Conservation (phyloP, 257 asterid genomes). For the Parsonsia alboflavescens region DNA sequence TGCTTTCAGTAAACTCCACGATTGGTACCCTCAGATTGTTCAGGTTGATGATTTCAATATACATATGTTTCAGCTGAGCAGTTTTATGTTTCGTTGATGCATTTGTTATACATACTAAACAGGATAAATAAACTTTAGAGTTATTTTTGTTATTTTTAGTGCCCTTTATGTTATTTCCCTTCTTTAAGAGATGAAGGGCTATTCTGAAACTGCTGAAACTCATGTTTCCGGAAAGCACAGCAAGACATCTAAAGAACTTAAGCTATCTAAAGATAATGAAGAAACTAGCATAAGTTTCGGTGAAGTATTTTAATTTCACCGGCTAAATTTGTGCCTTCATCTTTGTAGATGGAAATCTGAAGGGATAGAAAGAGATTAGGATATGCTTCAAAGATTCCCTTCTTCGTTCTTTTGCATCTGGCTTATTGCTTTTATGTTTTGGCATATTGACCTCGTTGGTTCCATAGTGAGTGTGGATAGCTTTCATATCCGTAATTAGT, state of each 20-base stretch:
- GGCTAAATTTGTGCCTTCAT: background rate
- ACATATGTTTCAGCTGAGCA: background rate
- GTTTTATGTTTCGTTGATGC: background rate
- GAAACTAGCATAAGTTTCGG: background rate
- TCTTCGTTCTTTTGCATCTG: background rate
- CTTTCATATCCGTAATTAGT: background rate
- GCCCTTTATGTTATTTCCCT: background rate
- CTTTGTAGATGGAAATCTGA: background rate
- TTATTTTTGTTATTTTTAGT: background rate
- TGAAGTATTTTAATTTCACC: background rate
- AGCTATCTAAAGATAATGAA: background rate
- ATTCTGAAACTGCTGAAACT: background rate
- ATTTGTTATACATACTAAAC: background rate
- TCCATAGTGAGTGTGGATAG: background rate
- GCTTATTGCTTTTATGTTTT: background rate
- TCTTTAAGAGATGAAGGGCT: slow-evolving; percentile 9
- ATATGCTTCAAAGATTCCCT: background rate
- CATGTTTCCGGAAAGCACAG: background rate
- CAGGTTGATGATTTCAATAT: slow-evolving; percentile 45
- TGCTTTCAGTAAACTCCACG: slow-evolving; percentile 49
- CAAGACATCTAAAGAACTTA: background rate
- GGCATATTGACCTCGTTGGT: background rate
- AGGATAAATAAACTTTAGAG: background rate
- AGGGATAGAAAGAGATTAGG: background rate
- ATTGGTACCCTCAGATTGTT: slow-evolving; percentile 73